A percentile compares a stretch with the other conserved stretches of the same genome.
These are phyloP conservation scores for Vachellia pachyceras DNA, from an alignment of 306 rosid species.

Conservation along the genomic window DNA sequence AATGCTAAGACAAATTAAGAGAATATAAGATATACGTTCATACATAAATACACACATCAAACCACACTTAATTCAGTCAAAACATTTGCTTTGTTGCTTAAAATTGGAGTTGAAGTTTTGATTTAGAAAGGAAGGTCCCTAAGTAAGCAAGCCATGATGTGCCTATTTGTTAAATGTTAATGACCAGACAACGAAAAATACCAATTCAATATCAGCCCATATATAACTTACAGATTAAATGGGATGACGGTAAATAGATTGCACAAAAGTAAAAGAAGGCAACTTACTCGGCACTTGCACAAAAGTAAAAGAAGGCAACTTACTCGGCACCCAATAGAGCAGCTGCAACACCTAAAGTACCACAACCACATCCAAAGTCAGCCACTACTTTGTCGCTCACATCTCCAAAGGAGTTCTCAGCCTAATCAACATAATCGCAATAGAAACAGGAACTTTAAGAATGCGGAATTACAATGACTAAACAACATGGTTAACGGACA, in stretches of 20 bases:
- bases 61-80: background rate
- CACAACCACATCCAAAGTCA: constrained; percentile 97
- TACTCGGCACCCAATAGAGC: constrained; percentile 85
- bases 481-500: background rate
- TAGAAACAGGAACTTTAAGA: constrained; percentile 34
- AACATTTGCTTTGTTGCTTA: background rate
- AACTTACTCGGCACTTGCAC: constrained; percentile 92
- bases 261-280: constrained; percentile 1
- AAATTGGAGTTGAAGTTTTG: constrained; percentile 22
- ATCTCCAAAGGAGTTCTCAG: constrained; percentile 92
- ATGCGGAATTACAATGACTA: constrained; percentile 20
- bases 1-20: constrained; percentile 49
- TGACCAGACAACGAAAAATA: constrained; percentile 16
- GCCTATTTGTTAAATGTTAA: background rate
- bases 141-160: background rate
- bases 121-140: constrained; percentile 6
- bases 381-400: constrained; percentile 85
- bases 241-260: background rate
- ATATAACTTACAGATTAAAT: background rate
- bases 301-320: constrained; percentile 56
- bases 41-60: background rate
- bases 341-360: constrained; percentile 88
- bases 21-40: constrained; percentile 23
- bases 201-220: constrained; percentile 6
- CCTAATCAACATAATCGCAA: constrained; percentile 54